Percentiles rank a stretch among this genome's conserved stretches.
These are phyloP conservation scores for Diophrys appendiculata DNA, from an alignment of 73 alveolate genomes.

Conservation along the genomic window DNA sequence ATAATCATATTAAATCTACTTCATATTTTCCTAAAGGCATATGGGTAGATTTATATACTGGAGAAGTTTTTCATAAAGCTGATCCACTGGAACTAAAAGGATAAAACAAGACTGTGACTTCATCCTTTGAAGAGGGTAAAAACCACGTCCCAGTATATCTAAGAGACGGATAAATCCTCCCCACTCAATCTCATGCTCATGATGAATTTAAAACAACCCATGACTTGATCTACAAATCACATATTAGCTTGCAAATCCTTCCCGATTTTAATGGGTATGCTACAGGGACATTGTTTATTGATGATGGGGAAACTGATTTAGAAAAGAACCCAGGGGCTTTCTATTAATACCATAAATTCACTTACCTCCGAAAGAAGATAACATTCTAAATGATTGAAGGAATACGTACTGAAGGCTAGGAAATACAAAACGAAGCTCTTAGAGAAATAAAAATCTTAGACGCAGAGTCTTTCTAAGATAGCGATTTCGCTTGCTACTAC, in stretches of 20 bases:
- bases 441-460: slow-evolving; percentile 4
- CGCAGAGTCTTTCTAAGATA: slow-evolving; percentile 22
- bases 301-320: slow-evolving; percentile 3
- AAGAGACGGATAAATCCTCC: too few relatives aligned
- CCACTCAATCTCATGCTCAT: too few relatives aligned
- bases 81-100: too few relatives aligned
- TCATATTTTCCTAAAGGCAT: slow-evolving; percentile 70
- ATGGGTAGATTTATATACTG: slow-evolving; percentile 46
- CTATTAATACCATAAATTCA: too few relatives aligned
- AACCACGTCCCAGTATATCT: too few relatives aligned
- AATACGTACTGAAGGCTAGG: too few relatives aligned
- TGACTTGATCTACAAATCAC: too few relatives aligned
- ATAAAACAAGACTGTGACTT: too few relatives aligned
- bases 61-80: not conserved
- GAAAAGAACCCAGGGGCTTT: slow-evolving; percentile 10
- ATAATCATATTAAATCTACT: slow-evolving; percentile 12
- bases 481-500: slow-evolving; percentile 49
- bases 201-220: too few relatives aligned
- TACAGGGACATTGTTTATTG: slow-evolving; percentile 6
- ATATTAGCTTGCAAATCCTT: not conserved
- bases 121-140: too few relatives aligned
- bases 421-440: not conserved
- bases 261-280: slow-evolving; percentile 14
- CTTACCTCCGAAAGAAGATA: too few relatives aligned
- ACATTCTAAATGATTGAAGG: too few relatives aligned